These are phyloP conservation scores for Diaporthe amygdali DNA, from an alignment of 2,329 filamentous ascomycete species.

Conservation along the genomic window DNA sequence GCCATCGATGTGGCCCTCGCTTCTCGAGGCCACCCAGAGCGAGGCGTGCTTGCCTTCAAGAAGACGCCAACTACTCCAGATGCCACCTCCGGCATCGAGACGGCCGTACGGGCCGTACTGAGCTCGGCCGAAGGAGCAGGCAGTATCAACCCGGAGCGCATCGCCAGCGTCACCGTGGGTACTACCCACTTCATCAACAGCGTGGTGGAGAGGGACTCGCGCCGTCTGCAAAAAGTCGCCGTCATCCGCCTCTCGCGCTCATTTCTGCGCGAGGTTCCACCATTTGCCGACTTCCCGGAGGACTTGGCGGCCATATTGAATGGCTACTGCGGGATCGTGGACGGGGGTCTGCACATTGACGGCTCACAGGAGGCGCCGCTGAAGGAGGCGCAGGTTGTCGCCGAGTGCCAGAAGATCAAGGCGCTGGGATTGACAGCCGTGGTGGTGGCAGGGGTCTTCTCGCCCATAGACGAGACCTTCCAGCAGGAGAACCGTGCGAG, in stretches of 20 bases:
- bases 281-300: slow-evolving; percentile 44
- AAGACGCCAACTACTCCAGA: slow-evolving; percentile 30
- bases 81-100: slow-evolving; percentile 28
- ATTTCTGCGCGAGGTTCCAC: slow-evolving; percentile 44
- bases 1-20: slow-evolving; percentile 32
- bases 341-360: slow-evolving; percentile 44
- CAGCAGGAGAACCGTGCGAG: slow-evolving; percentile 56
- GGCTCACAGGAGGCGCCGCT: slow-evolving; percentile 46
- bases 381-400: slow-evolving; percentile 42
- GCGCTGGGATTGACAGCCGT: slow-evolving; percentile 43
- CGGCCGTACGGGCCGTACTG: slow-evolving; percentile 25
- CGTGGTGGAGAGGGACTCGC: slow-evolving; percentile 30
- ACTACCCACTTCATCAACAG: slow-evolving; percentile 33
- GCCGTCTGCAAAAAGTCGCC: slow-evolving; percentile 34
- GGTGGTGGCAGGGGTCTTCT: slow-evolving; percentile 63
- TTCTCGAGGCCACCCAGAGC: slow-evolving; percentile 36
- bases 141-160: slow-evolving; percentile 3
- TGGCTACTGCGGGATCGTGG: slow-evolving; percentile 43
- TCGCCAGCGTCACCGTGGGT: slow-evolving; percentile 28
- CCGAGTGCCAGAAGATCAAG: slow-evolving; percentile 28
- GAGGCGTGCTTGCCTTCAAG: slow-evolving; percentile 25
- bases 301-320: slow-evolving; percentile 39
- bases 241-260: slow-evolving; percentile 37
- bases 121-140: neutral
- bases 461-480: slow-evolving; percentile 59